Percentiles rank a stretch among this genome's conserved stretches.
These are phyloP conservation scores for Kickxella alabastrina DNA, from an alignment of 192 early-diverging fungal species.

Conservation along the genomic window DNA sequence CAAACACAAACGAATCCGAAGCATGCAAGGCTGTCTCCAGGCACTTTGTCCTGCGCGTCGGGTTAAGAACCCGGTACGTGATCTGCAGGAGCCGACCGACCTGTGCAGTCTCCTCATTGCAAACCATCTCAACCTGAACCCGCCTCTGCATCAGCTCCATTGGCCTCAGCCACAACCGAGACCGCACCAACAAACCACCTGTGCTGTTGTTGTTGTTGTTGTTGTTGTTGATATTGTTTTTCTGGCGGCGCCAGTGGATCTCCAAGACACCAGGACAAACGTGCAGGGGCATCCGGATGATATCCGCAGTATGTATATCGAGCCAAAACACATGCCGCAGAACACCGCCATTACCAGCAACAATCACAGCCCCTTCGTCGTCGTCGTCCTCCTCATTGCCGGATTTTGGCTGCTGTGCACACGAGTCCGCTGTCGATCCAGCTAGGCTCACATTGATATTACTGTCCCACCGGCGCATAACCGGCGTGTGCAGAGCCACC, in stretches of 20 bases:
- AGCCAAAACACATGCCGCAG: slow-evolving; percentile 36
- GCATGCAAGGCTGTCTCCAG: slow-evolving; percentile 38
- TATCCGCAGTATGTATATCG: slow-evolving; percentile 20
- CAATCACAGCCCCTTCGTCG: background rate
- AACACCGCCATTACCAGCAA: slow-evolving; percentile 1
- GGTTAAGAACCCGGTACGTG: slow-evolving; percentile 27
- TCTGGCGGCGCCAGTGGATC: slow-evolving; percentile 24
- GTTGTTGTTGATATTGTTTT: too few relatives aligned
- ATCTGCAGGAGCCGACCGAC: slow-evolving; percentile 31
- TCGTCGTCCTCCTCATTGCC: too few relatives aligned
- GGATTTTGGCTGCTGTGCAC: too few relatives aligned
- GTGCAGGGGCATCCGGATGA: slow-evolving; percentile 19
- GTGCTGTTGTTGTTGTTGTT: background rate
- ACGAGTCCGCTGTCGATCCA: slow-evolving; percentile 17
- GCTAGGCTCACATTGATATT: slow-evolving; percentile 12
- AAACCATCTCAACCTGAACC: slow-evolving; percentile 18
- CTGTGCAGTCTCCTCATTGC: slow-evolving; percentile 5
- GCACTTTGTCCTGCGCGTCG: slow-evolving; percentile 13
- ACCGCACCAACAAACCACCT: background rate
- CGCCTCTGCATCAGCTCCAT: slow-evolving; percentile 14
- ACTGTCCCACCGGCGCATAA: too few relatives aligned
- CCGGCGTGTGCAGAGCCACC: slow-evolving; percentile 18
- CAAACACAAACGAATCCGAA: slow-evolving; percentile 37
- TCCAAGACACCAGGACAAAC: slow-evolving; percentile 26
- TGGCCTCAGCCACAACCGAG: slow-evolving; percentile 34